Conservation (phyloP, 495 filamentous ascomycete species). For the Diplogelasinospora grovesii region DNA sequence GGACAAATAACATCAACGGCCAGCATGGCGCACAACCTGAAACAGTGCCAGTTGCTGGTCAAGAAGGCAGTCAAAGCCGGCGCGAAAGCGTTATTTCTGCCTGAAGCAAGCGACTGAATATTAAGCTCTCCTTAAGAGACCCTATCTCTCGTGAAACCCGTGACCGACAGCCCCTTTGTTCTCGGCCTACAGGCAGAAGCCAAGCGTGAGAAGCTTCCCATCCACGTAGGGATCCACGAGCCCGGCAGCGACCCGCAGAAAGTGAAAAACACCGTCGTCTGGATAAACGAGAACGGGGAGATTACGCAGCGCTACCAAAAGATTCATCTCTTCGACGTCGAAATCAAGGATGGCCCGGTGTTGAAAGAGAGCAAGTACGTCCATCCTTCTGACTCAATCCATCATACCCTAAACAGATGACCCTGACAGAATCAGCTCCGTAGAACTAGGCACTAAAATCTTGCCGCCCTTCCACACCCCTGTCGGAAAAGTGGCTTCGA, state of each 20-base stretch:
- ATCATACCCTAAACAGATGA: slow-evolving; percentile 16
- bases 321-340: slow-evolving; percentile 42
- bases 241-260: slow-evolving; percentile 20
- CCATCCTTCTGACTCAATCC: too few relatives aligned
- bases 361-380: slow-evolving; percentile 24
- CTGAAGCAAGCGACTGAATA: slow-evolving; percentile 89
- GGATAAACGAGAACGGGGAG: slow-evolving; percentile 34
- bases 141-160: slow-evolving; percentile 56
- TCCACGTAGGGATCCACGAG: slow-evolving; percentile 80
- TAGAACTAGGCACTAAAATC: slow-evolving; percentile 28
- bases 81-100: slow-evolving; percentile 83
- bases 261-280: slow-evolving; percentile 42
- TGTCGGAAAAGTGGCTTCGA: slow-evolving; percentile 66
- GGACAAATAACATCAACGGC: slow-evolving; percentile 83
- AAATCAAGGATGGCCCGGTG: slow-evolving; percentile 22
- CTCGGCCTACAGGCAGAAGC: slow-evolving; percentile 64
- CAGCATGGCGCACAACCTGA: slow-evolving; percentile 69
- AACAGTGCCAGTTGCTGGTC: slow-evolving; percentile 65
- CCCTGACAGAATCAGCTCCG: slow-evolving; percentile 1
- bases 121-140: slow-evolving; percentile 58
- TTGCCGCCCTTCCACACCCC: slow-evolving; percentile 61
- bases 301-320: slow-evolving; percentile 49
- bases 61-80: slow-evolving; percentile 65
- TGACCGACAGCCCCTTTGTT: slow-evolving; percentile 53
- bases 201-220: slow-evolving; percentile 50